Percentiles rank a stretch among this genome's conserved stretches.
phyloP scores from a whole-genome alignment of 176 grass and related monocot genomes.

The Eragrostis nindensis region DNA sequence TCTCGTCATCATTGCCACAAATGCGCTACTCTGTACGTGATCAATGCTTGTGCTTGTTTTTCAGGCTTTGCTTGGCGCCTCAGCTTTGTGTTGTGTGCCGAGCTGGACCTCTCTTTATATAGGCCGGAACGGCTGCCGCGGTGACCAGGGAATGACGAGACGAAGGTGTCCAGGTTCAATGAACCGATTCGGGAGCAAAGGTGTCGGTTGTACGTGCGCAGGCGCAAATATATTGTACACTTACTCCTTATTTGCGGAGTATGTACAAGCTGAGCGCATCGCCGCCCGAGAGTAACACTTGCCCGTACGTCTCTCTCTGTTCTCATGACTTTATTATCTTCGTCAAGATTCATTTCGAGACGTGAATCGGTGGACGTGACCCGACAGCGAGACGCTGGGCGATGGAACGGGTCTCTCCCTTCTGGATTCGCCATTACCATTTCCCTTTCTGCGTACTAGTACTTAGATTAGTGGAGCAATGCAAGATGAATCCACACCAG shows the following conservation, averaged over 20 bases:
- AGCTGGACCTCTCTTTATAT: conserved; percentile 31
- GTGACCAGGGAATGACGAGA: not conserved
- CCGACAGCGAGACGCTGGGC: not conserved
- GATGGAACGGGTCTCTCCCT: not conserved
- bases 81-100: not conserved
- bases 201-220: conserved; percentile 22
- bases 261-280: conserved; percentile 18
- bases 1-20: not conserved
- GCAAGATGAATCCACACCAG: not conserved
- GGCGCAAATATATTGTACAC: not conserved
- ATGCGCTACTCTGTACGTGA: not conserved
- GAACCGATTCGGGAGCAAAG: not conserved
- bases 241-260: not conserved
- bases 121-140: not conserved
- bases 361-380: not conserved
- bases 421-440: not conserved
- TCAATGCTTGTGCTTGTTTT: not conserved
- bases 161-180: conserved; percentile 49
- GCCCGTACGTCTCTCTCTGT: not conserved
- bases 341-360: conserved; percentile 13
- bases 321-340: not conserved
- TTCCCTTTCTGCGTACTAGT: too few relatives aligned
- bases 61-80: not conserved
- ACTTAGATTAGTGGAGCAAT: not conserved
- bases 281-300: not conserved